Evolutionary conservation across 2,329 filamentous ascomycete genomes (phyloP), one percentile per base, ranked within the genome.

Genomic region (Hypoxylon sp.): DNA sequence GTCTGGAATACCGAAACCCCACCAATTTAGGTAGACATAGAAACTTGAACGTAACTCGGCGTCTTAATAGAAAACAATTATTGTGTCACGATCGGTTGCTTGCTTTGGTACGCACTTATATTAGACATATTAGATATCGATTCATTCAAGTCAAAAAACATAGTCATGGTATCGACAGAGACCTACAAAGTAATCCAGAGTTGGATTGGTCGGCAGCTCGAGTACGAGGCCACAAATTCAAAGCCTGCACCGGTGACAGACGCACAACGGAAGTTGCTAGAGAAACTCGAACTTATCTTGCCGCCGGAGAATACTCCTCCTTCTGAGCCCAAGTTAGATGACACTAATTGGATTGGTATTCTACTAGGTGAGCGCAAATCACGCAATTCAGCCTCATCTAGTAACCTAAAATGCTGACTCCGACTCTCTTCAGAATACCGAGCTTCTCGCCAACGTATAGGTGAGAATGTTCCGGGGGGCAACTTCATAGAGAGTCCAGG

Each of bases 231-330:
- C 9, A 36, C 70, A 5, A 67, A 76, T 36, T 75, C 75, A 5
- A 34, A 68, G 13, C 79, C 82, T 0, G 77, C 80, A 1, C 78
- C 79, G 0, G 72, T 86, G 30, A 79, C 79, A 0, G 75, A 76
- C 3, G 68, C 73, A 3, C 79, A 87, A 72, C 73, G 76, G 9
- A 74, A 77, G 41, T 81, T 83, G 14, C 73, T 88, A 25, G 75
- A 78, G 0, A 74, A 79, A 4, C 77, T 87, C 49, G 76, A 81
- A 57, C 67, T 73, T 1, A 50, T 74, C 67, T 21, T 70, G 59
- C 65, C 67, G 23, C 23, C 55, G 28, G 30, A 48, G 19, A n/a
- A 55, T 17, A 53, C 64, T 13, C 55, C 57, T 34, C 60, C 48
- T 6, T 17, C 65, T 1, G 77, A 77, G 23, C 74, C 74, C 2